Evolutionary conservation across 2,329 filamentous ascomycete species (phyloP), one percentile per base, ranked within the genome.

Genomic region (Paraphoma chrysanthemicola): DNA sequence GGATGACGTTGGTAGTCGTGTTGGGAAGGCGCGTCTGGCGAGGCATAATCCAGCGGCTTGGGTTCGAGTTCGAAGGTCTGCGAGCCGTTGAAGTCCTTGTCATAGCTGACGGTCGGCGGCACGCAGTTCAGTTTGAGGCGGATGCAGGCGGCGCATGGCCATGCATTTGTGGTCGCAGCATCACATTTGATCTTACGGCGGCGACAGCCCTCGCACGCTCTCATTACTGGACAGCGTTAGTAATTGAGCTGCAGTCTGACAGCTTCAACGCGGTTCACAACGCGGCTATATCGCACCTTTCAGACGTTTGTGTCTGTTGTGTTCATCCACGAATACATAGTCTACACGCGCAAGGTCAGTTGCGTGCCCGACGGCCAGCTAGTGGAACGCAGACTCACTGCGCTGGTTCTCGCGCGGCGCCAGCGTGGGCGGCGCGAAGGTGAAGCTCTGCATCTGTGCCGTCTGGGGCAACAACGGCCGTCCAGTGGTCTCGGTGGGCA

Each of bases 261-360:
- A 41, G 8, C 39, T 23, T 23, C 31, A 50, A 44, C 3, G 30
- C n/a, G 28, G 29, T 8, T 41, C 39, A 42, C 14, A 23, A 44
- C 28, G 48, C 42, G 5, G 14, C 39, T 45, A 36, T 49, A 46
- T 43, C 76, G 59, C 86, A 95, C 92, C 92, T 85, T 98, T 98
- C 62, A 98, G 82, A 69, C 94, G 88, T 80, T 98, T 98, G 79
- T 98, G 95, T 63, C 95, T 90, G 81, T 98, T 98, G 79, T 98
- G 95, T 78, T 98, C 94, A 78, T 98, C 94, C 55, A 98, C 95
- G 74, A 98, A 98, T 70, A 98, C 95, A 90, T 97, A 98, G 77
- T 97, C 93, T 96, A 70, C 44, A 57, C 56, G 23, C 44, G 73
- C 28, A 42, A 38, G 46, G 61, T 75, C 60, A 72, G 63, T 54